Evolutionary conservation across 106 monocot species (phyloP), one percentile per base, ranked within the genome.

Genomic region (Acorus calamus): DNA sequence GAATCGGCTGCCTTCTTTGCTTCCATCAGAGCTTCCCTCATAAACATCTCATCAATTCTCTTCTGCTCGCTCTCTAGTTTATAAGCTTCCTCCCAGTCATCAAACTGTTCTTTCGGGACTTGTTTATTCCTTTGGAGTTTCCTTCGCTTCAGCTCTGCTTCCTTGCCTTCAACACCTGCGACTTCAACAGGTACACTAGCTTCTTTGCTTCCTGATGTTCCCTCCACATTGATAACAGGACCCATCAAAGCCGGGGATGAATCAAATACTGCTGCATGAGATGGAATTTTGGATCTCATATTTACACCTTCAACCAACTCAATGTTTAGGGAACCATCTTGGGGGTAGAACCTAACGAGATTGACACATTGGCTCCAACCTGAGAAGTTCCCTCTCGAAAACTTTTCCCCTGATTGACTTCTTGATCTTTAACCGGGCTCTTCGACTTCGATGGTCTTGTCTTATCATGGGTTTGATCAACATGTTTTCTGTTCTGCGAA

Each of bases 11-110:
- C 94, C 56, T 83, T 86, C 78, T 76, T 83, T 61, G 94, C 94
- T 75, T 94, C 94, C 51, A 75, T 56, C n/a, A 94, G 83, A 62
- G 94, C 94, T 73, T 94, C 94, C 71, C 74, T 89, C 94, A 94
- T 94, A 74, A 86, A 94, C 54, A 81, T 73, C 50, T 94, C 94
- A 82, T 94, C 94, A 14, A 59, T 65, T 59, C 74, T 81, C 54
- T 81, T 86, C 60, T 76, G 81, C 58, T 89, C 84, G 7, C 47
- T 80, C 70, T 94, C 89, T 53, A 56, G 63, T 51, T 72, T 76
- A 68, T 81, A 84, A 55, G 86, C 88, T 70, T 89, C 86, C 63
- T 94, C 94, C 94, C 89, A 94, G 52, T 86, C 86, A 58, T 86
- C 84, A 72, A 89, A 79, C 46, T 75, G 62, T 55, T 86, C 89